phyloP scores from a whole-genome alignment of 2,329 filamentous ascomycete genomes.

The Colletotrichum sansevieriae region DNA sequence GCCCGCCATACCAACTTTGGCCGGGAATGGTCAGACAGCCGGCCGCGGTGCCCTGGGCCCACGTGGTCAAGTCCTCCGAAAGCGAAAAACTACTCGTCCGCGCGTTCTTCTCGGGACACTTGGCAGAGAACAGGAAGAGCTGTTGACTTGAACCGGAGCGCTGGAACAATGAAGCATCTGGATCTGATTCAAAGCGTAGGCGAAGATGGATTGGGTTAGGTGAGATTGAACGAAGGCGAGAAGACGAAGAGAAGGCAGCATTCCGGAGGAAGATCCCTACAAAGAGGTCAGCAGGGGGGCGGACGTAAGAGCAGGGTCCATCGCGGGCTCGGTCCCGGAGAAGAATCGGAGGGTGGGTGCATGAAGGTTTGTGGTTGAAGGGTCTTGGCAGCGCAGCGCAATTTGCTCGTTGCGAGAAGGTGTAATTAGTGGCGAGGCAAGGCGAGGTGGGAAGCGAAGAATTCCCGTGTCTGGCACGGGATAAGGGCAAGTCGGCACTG shows the following conservation, averaged over 20 bases:
- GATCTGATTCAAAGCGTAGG: conserved; percentile 2
- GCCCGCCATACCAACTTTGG: not conserved
- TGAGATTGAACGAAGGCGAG: conserved; percentile 5
- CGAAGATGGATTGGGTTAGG: conserved; percentile 14
- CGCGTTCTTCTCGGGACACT: not conserved
- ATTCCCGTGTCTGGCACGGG: not conserved
- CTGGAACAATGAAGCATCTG: conserved; percentile 11
- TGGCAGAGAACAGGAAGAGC: not conserved
- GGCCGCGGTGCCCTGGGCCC: conserved; percentile 1
- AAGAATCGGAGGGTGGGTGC: conserved; percentile 28
- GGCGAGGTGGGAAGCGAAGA: conserved; percentile 4
- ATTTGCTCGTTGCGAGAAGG: conserved; percentile 15
- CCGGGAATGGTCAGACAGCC: not conserved
- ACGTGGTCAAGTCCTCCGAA: conserved; percentile 1
- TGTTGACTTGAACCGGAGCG: conserved; percentile 4
- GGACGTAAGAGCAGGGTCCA: conserved; percentile 16
- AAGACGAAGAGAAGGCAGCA: not conserved
- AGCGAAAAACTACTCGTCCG: not conserved
- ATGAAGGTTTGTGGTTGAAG: conserved; percentile 6
- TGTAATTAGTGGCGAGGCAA: conserved; percentile 20
- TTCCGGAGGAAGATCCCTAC: not conserved
- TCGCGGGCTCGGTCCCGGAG: conserved; percentile 31
- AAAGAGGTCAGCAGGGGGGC: conserved; percentile 11
- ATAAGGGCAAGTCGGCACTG: not conserved
- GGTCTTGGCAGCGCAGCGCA: conserved; percentile 22